Conservation (phyloP, 176 grass and related monocot species). For the bread wheat (Triticum aestivum) region DNA sequence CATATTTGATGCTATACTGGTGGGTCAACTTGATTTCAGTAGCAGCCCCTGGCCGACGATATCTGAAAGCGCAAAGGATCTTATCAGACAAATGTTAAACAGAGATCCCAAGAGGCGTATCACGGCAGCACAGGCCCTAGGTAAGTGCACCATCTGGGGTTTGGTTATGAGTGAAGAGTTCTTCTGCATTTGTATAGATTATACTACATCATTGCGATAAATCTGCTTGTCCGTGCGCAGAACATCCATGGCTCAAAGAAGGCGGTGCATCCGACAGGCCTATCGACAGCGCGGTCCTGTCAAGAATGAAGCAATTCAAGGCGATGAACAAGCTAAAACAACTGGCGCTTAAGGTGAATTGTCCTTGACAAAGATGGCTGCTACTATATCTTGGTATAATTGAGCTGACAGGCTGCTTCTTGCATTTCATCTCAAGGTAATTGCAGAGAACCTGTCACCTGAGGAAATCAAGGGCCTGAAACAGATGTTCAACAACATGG, state of each 20-base stretch:
- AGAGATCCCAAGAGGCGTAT: constrained; percentile 54
- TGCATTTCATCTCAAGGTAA: constrained; percentile 48
- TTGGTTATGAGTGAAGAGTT: background rate
- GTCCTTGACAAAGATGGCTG: background rate
- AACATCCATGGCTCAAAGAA: constrained; percentile 85
- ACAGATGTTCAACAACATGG: constrained; percentile 90
- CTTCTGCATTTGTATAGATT: constrained; percentile 7
- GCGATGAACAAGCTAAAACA: constrained; percentile 96
- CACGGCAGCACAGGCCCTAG: constrained; percentile 63
- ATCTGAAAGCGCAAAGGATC: constrained; percentile 74
- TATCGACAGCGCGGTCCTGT: constrained; percentile 86
- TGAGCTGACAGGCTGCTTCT: constrained; percentile 2
- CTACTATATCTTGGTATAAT: background rate
- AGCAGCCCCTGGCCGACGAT: constrained; percentile 59
- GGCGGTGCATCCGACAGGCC: constrained; percentile 77
- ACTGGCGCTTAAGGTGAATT: constrained; percentile 73
- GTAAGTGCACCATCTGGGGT: constrained; percentile 18
- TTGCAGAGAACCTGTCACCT: constrained; percentile 51
- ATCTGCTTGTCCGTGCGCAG: constrained; percentile 33
- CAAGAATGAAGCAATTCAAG: constrained; percentile 85
- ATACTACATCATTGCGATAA: background rate
- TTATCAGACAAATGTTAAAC: constrained; percentile 59
- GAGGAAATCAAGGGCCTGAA: constrained; percentile 72
- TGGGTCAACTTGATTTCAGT: constrained; percentile 35
- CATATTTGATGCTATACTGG: constrained; percentile 64